Evolutionary conservation across 1,284 basidiomycete genomes (phyloP).

Genomic region (Ustilago vetiveriae): DNA sequence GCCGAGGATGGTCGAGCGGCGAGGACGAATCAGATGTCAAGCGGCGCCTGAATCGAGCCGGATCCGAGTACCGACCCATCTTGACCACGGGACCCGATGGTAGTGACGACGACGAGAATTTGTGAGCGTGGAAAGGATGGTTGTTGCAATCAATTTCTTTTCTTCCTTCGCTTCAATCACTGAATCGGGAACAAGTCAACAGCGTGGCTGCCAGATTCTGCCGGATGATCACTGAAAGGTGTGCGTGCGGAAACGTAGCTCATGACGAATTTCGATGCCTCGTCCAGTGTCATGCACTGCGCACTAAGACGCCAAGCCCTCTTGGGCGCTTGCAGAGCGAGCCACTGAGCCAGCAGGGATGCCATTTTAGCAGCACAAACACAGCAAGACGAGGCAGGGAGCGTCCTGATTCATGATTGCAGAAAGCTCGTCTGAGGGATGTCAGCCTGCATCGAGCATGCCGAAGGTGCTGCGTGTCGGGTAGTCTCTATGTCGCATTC

Average conservation of each 20-base stretch:
- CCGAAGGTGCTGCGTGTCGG: background rate
- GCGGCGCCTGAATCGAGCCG: constrained; percentile 46
- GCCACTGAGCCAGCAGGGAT: too few species aligned
- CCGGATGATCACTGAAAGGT: too few species aligned
- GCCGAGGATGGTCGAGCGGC: constrained; percentile 53
- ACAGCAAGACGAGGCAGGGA: background rate
- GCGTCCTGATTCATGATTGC: background rate
- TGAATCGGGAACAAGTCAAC: too few species aligned
- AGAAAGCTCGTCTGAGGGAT: background rate
- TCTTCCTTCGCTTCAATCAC: too few species aligned
- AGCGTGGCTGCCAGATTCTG: too few species aligned
- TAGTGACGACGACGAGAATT: constrained; percentile 35
- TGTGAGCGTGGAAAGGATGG: background rate
- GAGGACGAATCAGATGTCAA: constrained; percentile 61
- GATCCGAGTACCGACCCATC: constrained; percentile 56
- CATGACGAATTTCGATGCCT: too few species aligned
- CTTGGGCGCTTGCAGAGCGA: too few species aligned
- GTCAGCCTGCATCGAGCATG: background rate
- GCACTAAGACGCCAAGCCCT: too few species aligned
- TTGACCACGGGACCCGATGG: constrained; percentile 27
- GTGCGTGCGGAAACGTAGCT: too few species aligned
- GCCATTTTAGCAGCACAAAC: too few species aligned
- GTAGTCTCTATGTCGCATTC: constrained; percentile 10
- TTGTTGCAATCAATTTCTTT: too few species aligned
- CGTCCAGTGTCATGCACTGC: too few species aligned